Evolutionary conservation across 768 basidiomycete species (phyloP).

Genomic region (Boletus vermiculosoides): DNA sequence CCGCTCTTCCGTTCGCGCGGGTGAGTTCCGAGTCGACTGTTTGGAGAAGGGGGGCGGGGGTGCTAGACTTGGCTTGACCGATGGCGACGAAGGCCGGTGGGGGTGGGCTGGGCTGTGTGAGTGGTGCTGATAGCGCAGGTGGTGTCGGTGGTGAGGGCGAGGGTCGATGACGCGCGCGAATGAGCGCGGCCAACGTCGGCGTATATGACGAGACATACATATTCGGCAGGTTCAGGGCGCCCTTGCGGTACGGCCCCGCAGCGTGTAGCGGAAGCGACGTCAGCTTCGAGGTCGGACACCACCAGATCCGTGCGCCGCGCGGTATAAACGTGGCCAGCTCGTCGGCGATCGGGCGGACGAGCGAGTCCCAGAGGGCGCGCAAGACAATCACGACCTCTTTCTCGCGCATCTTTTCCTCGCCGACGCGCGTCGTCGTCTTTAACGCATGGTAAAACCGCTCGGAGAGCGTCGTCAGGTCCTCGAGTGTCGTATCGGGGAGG

Average conservation of each 20-base stretch:
- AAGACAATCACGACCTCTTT: slow-evolving; percentile 10
- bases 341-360: slow-evolving; percentile 23
- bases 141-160: background rate
- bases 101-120: too few relatives aligned
- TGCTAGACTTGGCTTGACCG: slow-evolving; percentile 19
- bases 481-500: slow-evolving; percentile 15
- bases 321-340: slow-evolving; percentile 14
- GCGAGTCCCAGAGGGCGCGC: slow-evolving; percentile 26
- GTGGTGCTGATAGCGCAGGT: too few relatives aligned
- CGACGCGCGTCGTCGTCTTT: slow-evolving; percentile 5
- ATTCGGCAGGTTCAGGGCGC: slow-evolving; percentile 8
- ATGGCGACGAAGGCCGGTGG: slow-evolving; percentile 17
- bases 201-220: slow-evolving; percentile 36
- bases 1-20: too few relatives aligned
- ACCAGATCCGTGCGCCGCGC: slow-evolving; percentile 30
- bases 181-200: slow-evolving; percentile 31
- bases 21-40: too few relatives aligned
- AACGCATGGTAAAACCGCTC: slow-evolving; percentile 3
- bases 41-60: slow-evolving; percentile 1
- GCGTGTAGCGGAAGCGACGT: slow-evolving; percentile 34
- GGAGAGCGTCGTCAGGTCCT: slow-evolving; percentile 10
- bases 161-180: slow-evolving; percentile 18
- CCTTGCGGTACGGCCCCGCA: slow-evolving; percentile 29
- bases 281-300: slow-evolving; percentile 35
- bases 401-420: slow-evolving; percentile 27